These are phyloP conservation scores for Piper betle DNA, from an alignment of 164 flowering plant species.

Conservation along the genomic window DNA sequence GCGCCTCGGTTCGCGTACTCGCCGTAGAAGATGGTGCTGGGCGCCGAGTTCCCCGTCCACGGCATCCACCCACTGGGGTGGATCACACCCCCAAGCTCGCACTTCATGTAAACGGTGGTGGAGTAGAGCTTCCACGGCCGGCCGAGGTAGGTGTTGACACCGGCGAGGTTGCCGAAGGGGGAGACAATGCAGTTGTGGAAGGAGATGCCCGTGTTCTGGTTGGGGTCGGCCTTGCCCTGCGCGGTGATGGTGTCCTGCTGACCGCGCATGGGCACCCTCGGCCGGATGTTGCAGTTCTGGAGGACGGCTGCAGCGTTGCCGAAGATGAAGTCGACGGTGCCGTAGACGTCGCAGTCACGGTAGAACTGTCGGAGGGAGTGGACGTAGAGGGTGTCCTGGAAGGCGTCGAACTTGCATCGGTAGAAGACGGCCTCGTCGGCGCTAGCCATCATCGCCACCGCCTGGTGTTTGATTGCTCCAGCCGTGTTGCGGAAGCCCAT, in stretches of 20 bases:
- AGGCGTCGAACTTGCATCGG: constrained; percentile 3
- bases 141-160: background rate
- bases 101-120: constrained; percentile 1
- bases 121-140: constrained; percentile 9
- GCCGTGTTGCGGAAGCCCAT: constrained; percentile 2
- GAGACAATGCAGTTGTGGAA: constrained; percentile 1
- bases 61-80: constrained; percentile 6
- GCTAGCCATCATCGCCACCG: background rate
- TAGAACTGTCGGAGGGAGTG: constrained; percentile 5
- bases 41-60: constrained; percentile 4
- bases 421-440: constrained; percentile 2
- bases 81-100: background rate
- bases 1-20: constrained; percentile 3
- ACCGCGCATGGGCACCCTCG: constrained; percentile 1
- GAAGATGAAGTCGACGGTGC: constrained; percentile 1
- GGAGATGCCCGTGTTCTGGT: constrained; percentile 6
- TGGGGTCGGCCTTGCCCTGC: constrained; percentile 4
- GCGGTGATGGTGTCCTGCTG: constrained; percentile 7
- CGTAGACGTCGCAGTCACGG: constrained; percentile 1
- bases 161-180: background rate
- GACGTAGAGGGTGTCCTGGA: constrained; percentile 5
- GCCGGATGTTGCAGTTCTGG: constrained; percentile 3
- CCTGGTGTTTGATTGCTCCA: constrained; percentile 2
- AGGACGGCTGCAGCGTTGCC: constrained; percentile 4
- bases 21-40: constrained; percentile 3